phyloP scores from a whole-genome alignment of 306 rosid genomes.

The Ziziphus jujuba region DNA sequence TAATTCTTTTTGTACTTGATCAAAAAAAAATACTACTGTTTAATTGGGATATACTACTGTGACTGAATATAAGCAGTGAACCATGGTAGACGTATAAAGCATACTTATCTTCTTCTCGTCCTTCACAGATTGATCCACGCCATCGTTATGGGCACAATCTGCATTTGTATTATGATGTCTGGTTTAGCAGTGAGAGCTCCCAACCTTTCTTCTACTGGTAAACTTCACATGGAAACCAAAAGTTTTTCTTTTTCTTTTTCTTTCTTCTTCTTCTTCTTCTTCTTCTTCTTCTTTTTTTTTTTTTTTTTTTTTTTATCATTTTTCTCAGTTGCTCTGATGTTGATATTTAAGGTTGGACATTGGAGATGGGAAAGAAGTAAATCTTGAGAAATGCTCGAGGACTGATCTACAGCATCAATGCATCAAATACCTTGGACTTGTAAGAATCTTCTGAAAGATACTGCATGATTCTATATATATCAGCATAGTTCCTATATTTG shows the following conservation, averaged over 20 bases:
- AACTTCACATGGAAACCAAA: background rate
- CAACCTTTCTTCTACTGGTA: slow-evolving; percentile 92
- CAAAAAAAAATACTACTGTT: too few species aligned
- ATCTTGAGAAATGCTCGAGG: slow-evolving; percentile 59
- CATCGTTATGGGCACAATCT: slow-evolving; percentile 92
- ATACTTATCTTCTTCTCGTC: slow-evolving; percentile 8
- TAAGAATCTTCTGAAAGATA: slow-evolving; percentile 32
- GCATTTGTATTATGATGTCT: slow-evolving; percentile 59
- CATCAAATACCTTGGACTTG: slow-evolving; percentile 80
- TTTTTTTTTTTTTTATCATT: too few species aligned
- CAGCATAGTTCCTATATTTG: too few species aligned
- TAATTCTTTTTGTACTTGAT: too few species aligned
- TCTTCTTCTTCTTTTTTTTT: too few species aligned
- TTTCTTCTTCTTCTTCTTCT: too few species aligned
- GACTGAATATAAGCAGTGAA: background rate
- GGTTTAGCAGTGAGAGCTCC: slow-evolving; percentile 65
- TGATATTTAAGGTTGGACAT: slow-evolving; percentile 74
- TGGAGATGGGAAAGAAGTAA: slow-evolving; percentile 84
- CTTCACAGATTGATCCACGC: slow-evolving; percentile 72
- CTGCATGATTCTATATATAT: too few species aligned
- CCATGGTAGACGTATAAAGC: background rate
- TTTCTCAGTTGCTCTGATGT: slow-evolving; percentile 14
- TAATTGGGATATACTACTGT: too few species aligned
- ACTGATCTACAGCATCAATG: slow-evolving; percentile 56
- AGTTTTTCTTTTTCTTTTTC: background rate